These are phyloP conservation scores for Cutaneotrichosporon spelunceum DNA, from an alignment of 1,284 basidiomycete genomes.

Conservation along the genomic window DNA sequence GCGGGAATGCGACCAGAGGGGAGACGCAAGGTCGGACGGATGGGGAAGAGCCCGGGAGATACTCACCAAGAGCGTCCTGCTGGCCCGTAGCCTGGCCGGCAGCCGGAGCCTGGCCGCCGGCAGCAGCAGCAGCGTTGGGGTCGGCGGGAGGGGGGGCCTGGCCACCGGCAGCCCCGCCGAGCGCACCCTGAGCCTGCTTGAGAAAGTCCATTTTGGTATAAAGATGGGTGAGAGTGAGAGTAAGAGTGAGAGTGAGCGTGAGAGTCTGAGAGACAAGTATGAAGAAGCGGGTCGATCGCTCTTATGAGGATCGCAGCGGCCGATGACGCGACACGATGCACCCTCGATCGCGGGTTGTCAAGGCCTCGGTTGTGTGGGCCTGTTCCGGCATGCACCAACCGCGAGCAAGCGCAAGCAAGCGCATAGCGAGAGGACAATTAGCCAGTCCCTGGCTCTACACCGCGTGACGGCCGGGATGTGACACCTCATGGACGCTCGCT, in stretches of 20 bases:
- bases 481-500: too few species aligned
- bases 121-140: conserved; percentile 9
- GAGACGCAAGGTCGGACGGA: too few species aligned
- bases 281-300: not conserved
- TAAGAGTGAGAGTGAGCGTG: not conserved
- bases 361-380: too few species aligned
- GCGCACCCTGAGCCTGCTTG: conserved; percentile 23
- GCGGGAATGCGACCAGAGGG: too few species aligned
- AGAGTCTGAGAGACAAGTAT: not conserved
- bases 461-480: too few species aligned
- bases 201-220: conserved; percentile 18
- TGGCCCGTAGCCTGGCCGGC: conserved; percentile 30
- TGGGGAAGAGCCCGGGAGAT: too few species aligned
- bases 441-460: too few species aligned
- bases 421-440: too few species aligned
- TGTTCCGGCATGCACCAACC: too few species aligned
- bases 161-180: conserved; percentile 10
- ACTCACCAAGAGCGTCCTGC: conserved; percentile 48
- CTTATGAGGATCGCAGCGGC: not conserved
- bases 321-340: not conserved
- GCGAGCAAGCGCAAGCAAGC: too few species aligned
- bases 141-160: not conserved
- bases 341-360: too few species aligned
- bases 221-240: not conserved
- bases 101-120: too few species aligned